Evolutionary conservation across 176 grass and related monocot genomes (phyloP).

Genomic region (Paspalum notatum): DNA sequence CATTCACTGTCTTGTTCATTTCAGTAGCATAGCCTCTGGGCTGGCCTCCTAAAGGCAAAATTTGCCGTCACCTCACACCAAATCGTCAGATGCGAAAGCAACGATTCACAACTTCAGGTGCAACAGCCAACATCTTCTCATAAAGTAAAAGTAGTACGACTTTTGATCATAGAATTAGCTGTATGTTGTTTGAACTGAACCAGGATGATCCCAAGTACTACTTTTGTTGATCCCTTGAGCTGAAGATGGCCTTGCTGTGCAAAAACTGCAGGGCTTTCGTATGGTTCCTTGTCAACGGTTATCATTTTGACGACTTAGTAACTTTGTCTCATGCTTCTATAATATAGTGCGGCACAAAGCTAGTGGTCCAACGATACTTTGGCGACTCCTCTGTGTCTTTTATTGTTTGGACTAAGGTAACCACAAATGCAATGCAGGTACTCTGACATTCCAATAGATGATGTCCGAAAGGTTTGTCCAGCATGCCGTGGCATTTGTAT

Average conservation of each 20-base stretch:
- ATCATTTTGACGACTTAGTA: neutral
- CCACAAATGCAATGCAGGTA: constrained; percentile 62
- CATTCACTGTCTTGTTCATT: neutral
- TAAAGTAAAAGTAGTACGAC: constrained; percentile 2
- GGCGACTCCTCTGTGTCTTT: neutral
- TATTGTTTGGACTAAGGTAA: constrained; percentile 29
- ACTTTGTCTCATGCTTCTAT: constrained; percentile 23
- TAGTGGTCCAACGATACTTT: neutral
- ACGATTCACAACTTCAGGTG: neutral
- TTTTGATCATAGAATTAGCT: neutral
- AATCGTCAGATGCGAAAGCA: constrained; percentile 3
- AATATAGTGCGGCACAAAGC: neutral
- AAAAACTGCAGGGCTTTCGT: neutral
- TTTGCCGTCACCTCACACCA: neutral
- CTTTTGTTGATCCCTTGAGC: neutral
- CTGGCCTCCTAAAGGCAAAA: constrained; percentile 20
- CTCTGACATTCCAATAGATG: constrained; percentile 76
- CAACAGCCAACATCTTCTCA: neutral
- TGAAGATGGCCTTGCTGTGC: neutral
- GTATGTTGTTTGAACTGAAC: neutral
- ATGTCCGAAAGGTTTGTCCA: constrained; percentile 79
- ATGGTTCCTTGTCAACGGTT: neutral
- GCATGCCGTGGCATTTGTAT: constrained; percentile 98
- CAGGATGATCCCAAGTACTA: neutral
- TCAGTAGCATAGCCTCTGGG: constrained; percentile 10